These are phyloP conservation scores for Begonia masoniana DNA, from an alignment of 306 rosid genomes.

Conservation along the genomic window DNA sequence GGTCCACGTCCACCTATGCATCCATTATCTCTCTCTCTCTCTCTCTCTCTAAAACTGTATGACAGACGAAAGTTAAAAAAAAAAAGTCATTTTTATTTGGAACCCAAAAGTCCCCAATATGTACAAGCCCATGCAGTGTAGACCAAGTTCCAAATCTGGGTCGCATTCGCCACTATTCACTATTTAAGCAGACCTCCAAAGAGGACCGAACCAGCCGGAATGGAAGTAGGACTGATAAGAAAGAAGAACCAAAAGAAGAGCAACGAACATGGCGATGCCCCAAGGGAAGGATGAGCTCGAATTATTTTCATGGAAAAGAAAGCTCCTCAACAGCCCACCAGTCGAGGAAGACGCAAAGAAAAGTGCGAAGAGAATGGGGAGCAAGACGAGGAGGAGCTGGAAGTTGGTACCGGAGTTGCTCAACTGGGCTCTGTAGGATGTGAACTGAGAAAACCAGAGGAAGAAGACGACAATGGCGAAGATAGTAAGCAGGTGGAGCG, in stretches of 20 bases:
- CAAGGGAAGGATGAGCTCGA: conserved; percentile 22
- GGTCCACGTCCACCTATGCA: too few species aligned
- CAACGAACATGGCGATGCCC: conserved; percentile 32
- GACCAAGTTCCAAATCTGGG: too few species aligned
- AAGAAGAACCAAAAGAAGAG: conserved; percentile 27
- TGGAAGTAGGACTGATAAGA: conserved; percentile 31
- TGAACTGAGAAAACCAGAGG: conserved; percentile 46
- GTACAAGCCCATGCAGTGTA: too few species aligned
- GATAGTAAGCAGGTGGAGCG: conserved; percentile 40
- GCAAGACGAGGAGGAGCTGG: conserved; percentile 36
- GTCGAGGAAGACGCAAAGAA: conserved; percentile 35
- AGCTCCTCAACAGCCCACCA: conserved; percentile 8
- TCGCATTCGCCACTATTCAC: too few species aligned
- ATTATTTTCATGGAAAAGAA: too few species aligned
- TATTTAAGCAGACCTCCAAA: conserved; percentile 15
- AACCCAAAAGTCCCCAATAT: too few species aligned
- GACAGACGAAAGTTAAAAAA: too few species aligned
- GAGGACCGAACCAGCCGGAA: conserved; percentile 43
- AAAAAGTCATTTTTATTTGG: too few species aligned
- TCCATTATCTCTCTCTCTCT: too few species aligned
- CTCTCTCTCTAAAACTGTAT: too few species aligned
- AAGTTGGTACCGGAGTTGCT: conserved; percentile 23
- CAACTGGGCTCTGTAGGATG: conserved; percentile 29
- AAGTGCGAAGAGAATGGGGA: conserved; percentile 33
- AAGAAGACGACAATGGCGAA: conserved; percentile 52